Evolutionary conservation across 352 stramenopile species (phyloP).

Genomic region (Lagenidium giganteum): DNA sequence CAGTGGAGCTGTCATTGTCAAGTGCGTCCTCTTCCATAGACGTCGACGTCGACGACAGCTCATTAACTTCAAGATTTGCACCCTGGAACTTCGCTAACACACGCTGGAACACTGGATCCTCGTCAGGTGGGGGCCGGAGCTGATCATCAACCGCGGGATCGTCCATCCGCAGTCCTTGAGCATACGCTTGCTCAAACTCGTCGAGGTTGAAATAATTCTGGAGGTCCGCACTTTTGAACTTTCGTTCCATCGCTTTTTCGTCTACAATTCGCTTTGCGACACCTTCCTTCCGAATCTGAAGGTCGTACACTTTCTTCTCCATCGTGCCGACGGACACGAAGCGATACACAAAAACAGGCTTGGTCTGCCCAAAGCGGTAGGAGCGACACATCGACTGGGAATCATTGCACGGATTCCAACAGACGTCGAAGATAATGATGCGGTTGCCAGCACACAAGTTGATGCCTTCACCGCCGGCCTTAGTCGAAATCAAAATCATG

Average conservation of each 20-base stretch:
- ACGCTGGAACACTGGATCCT: slow-evolving; percentile 44
- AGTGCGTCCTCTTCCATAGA: slow-evolving; percentile 14
- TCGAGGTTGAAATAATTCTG: slow-evolving; percentile 84
- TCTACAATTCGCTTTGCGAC: slow-evolving; percentile 88
- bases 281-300: slow-evolving; percentile 88
- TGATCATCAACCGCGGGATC: too few species aligned
- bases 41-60: slow-evolving; percentile 6
- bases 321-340: slow-evolving; percentile 90
- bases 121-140: slow-evolving; percentile 17
- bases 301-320: slow-evolving; percentile 91
- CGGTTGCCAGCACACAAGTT: slow-evolving; percentile 87
- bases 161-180: too few species aligned
- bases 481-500: slow-evolving; percentile 85
- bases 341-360: slow-evolving; percentile 90
- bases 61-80: too few species aligned
- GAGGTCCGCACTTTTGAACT: slow-evolving; percentile 76
- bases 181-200: slow-evolving; percentile 74
- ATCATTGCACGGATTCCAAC: slow-evolving; percentile 90
- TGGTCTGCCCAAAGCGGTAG: slow-evolving; percentile 90
- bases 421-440: slow-evolving; percentile 90
- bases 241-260: slow-evolving; percentile 77
- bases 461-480: slow-evolving; percentile 83
- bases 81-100: slow-evolving; percentile 45
- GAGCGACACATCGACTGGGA: slow-evolving; percentile 91
- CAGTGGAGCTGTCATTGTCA: slow-evolving; percentile 8